Base-by-base conservation (phyloP, 2,329 filamentous ascomycete species). In the Arthrobotrys megalospora region DNA sequence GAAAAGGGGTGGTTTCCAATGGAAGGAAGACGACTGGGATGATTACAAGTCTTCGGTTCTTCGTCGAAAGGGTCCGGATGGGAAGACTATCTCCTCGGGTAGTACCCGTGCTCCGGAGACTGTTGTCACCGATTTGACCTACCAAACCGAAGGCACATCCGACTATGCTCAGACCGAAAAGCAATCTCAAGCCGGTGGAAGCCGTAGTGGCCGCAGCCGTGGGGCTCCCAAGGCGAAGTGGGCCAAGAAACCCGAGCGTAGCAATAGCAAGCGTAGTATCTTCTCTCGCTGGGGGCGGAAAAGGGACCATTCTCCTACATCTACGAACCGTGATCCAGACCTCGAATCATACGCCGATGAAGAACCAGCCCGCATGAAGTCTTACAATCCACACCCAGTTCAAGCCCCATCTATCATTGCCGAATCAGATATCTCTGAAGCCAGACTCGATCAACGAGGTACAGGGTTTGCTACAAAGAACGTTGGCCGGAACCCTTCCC, bases 11-110 rank as follows among this genome's bases (percentile, higher is more conserved):
- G 96, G 96, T 12, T 97, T 98, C 86, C 87, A 92, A 80, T 98
- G 94, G 88, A 88, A 89, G 55, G 86, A 96, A 80, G 88, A 90
- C 41, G 96, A 99, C 85, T 99, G 96, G 95, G 95, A 98, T 5
- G 96, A 99, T 83, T 99, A 99, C 89, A 98, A 98, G 84, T 91
- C 92, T 0, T 97, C 95, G 0, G 96, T 99, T 1, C 85, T 99
- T 53, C 89, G 96, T 48, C 92, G 94, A 66, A 77, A 77, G 24
- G 73, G 73, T 53, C 73, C 73, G 11, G 94, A 92, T 82, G 94
- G 94, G 0, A 77, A 77, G 66, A 77, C 73, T 8, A 77, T 77
- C 45, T 71, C 73, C 34, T 77, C 73, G 73, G 73, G 73, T 77
- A 77, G 73, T 60, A 77, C 73, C 12, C 73, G 73, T 2, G 73